Percentiles rank a stretch among this genome's conserved stretches.
Evolutionary conservation across 148 eudicot species (phyloP).

Genomic region (Rhododendron ferrugineum): DNA sequence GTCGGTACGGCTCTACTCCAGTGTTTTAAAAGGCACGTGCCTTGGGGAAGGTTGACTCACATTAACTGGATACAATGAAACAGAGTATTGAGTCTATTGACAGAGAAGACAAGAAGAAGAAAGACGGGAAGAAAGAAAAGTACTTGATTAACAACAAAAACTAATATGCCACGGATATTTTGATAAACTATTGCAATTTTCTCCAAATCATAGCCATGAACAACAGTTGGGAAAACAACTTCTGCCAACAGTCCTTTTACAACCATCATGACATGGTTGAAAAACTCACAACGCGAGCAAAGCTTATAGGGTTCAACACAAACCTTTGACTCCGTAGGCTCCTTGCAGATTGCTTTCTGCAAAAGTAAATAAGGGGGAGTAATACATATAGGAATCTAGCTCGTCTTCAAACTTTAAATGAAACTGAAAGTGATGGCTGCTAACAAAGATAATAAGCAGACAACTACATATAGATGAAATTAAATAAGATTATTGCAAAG

Average conservation of each 20-base stretch:
- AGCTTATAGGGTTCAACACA: constrained; percentile 10
- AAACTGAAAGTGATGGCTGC: not conserved
- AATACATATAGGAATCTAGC: not conserved
- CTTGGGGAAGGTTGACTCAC: not conserved
- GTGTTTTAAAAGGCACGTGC: no score
- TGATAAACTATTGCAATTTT: not conserved
- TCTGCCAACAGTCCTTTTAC: not conserved
- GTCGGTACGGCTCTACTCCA: not conserved
- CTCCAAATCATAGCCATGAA: not conserved
- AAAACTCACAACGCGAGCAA: not conserved
- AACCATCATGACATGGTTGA: not conserved
- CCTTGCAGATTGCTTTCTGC: constrained; percentile 86
- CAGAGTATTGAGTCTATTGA: not conserved
- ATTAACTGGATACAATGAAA: not conserved
- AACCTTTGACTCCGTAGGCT: constrained; percentile 62
- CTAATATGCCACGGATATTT: not conserved
- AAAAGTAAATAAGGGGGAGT: constrained; percentile 14
- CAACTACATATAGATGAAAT: not conserved
- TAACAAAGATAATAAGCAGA: not conserved
- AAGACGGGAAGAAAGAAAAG: not conserved
- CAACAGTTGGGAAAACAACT: not conserved
- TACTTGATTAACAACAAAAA: not conserved
- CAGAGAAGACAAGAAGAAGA: not conserved
- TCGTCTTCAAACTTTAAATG: not conserved
- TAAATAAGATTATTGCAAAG: not conserved